These are phyloP conservation scores for Phytophthora quininea DNA, from an alignment of 352 stramenopile genomes.

Conservation along the genomic window DNA sequence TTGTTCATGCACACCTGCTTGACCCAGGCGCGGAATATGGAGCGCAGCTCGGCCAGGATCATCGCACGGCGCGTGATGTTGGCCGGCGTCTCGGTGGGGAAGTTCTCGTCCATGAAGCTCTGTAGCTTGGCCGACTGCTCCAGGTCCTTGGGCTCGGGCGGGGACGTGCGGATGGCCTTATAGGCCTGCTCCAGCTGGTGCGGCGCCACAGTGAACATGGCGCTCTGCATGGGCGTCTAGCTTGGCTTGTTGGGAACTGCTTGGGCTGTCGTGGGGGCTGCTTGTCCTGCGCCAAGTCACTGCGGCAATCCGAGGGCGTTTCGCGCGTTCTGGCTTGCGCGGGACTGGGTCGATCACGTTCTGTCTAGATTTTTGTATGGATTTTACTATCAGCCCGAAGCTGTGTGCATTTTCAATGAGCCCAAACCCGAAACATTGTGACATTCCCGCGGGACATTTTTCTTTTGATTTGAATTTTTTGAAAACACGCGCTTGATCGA, in stretches of 20 bases:
- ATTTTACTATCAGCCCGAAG: not conserved
- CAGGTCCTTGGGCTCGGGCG: slow-evolving; percentile 81
- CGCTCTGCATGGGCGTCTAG: slow-evolving; percentile 54
- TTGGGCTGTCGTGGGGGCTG: not conserved
- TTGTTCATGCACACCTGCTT: slow-evolving; percentile 85
- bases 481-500: not conserved
- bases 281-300: not conserved
- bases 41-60: slow-evolving; percentile 83
- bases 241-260: not conserved
- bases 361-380: slow-evolving; percentile 1
- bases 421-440: not conserved
- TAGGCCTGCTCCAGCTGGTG: slow-evolving; percentile 89
- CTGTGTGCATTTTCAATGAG: not conserved
- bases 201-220: slow-evolving; percentile 68
- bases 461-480: slow-evolving; percentile 25
- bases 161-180: slow-evolving; percentile 88
- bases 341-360: slow-evolving; percentile 1
- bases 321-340: not conserved
- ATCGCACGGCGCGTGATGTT: slow-evolving; percentile 89
- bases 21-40: slow-evolving; percentile 88
- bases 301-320: slow-evolving; percentile 4
- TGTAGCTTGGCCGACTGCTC: slow-evolving; percentile 86
- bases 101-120: slow-evolving; percentile 81
- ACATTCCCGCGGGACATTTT: not conserved
- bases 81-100: slow-evolving; percentile 71